Conservation (phyloP, 352 stramenopile species). For the Globisporangium lucens region DNA sequence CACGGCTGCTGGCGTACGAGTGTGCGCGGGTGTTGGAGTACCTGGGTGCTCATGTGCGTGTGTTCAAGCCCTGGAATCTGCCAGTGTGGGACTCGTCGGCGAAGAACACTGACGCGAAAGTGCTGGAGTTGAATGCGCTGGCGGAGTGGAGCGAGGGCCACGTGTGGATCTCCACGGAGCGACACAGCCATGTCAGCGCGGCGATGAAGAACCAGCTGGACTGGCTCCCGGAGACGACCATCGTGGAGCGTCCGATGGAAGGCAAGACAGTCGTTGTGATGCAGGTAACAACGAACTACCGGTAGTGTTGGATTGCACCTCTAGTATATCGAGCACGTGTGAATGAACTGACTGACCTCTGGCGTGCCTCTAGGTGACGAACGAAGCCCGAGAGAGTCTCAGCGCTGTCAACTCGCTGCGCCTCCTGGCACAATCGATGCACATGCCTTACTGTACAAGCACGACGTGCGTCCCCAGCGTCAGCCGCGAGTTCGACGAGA, state of each 20-base stretch:
- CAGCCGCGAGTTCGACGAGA: not conserved
- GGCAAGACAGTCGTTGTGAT: slow-evolving; percentile 30
- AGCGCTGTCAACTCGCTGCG: not conserved
- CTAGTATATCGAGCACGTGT: no score
- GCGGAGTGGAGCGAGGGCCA: slow-evolving; percentile 64
- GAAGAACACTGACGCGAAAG: slow-evolving; percentile 44
- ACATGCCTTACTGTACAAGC: not conserved
- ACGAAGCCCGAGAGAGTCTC: not conserved
- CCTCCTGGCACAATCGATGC: not conserved
- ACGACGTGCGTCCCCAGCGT: not conserved
- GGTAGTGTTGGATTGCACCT: no score
- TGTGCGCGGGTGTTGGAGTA: slow-evolving; percentile 50
- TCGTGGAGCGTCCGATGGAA: slow-evolving; percentile 51
- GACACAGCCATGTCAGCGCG: slow-evolving; percentile 55
- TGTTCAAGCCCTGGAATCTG: slow-evolving; percentile 33
- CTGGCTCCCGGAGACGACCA: slow-evolving; percentile 53
- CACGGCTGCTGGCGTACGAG: slow-evolving; percentile 44
- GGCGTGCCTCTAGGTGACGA: no score
- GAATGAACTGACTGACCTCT: no score
- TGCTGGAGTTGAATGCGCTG: slow-evolving; percentile 50
- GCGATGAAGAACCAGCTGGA: slow-evolving; percentile 76
- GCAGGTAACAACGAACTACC: no score
- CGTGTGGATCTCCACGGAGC: slow-evolving; percentile 59
- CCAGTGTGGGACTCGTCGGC: slow-evolving; percentile 50
- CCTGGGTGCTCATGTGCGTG: slow-evolving; percentile 51